A percentile compares a stretch with the other conserved stretches of the same genome.
Evolutionary conservation across 2,329 filamentous ascomycete species (phyloP).

Genomic region (Alternaria consortialis): DNA sequence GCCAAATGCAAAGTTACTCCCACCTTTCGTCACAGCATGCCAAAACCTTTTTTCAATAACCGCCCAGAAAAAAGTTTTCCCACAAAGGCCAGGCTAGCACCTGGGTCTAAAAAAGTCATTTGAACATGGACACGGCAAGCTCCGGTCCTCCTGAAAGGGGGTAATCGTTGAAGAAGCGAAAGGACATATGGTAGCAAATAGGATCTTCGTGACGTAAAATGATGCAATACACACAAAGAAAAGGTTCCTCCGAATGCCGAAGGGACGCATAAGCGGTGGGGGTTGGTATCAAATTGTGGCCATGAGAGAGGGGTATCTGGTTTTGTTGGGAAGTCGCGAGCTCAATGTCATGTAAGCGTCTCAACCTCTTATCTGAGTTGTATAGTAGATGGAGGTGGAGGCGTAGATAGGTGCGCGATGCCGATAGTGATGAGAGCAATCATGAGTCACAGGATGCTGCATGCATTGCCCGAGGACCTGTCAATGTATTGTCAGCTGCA

Average conservation of each 20-base stretch:
- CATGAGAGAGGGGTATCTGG: conserved; percentile 2
- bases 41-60: not conserved
- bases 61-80: not conserved
- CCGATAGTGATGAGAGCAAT: conserved; percentile 34
- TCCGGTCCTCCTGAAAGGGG: conserved; percentile 45
- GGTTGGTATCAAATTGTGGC: conserved; percentile 4
- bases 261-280: not conserved
- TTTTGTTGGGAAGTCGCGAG: not conserved
- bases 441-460: conserved; percentile 48
- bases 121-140: conserved; percentile 43
- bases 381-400: conserved; percentile 4
- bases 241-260: not conserved
- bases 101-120: conserved; percentile 37
- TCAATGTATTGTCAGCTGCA: conserved; percentile 18
- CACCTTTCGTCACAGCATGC: not conserved
- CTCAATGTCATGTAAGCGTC: conserved; percentile 5
- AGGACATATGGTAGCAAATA: conserved; percentile 12
- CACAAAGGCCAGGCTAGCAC: conserved; percentile 37
- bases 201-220: conserved; percentile 5
- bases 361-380: not conserved
- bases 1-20: not conserved
- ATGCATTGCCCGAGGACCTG: conserved; percentile 45
- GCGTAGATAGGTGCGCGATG: conserved; percentile 27
- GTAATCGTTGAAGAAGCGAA: conserved; percentile 43
- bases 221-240: conserved; percentile 8